Evolutionary conservation across 2,329 filamentous ascomycete genomes (phyloP).

Genomic region (Hypocrella siamensis): DNA sequence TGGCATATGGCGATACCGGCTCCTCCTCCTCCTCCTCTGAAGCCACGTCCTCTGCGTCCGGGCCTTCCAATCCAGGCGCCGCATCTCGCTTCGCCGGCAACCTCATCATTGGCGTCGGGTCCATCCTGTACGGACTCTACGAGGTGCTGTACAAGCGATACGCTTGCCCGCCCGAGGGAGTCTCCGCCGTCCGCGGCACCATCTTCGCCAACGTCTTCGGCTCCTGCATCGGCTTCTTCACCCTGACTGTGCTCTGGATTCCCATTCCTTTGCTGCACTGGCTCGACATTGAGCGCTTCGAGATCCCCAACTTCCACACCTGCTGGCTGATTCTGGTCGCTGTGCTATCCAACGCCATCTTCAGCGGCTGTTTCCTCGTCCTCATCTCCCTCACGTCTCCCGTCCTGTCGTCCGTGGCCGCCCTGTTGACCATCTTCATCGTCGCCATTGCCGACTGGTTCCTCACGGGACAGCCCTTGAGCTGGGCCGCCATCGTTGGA

Average conservation of each 20-base stretch:
- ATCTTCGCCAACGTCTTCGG: slow-evolving; percentile 92
- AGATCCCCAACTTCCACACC: slow-evolving; percentile 61
- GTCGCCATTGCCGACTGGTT: slow-evolving; percentile 87
- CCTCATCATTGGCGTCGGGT: slow-evolving; percentile 78
- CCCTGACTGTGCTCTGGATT: slow-evolving; percentile 77
- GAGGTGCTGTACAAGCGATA: slow-evolving; percentile 92
- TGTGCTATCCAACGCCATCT: slow-evolving; percentile 75
- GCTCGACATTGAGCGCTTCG: slow-evolving; percentile 66
- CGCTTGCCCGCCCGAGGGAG: slow-evolving; percentile 85
- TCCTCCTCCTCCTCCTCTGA: slow-evolving; percentile 24
- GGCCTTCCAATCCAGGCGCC: slow-evolving; percentile 15
- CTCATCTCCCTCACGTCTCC: slow-evolving; percentile 87
- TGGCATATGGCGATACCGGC: slow-evolving; percentile 74
- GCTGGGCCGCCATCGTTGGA: slow-evolving; percentile 61
- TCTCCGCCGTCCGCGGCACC: slow-evolving; percentile 72
- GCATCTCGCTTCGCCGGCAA: slow-evolving; percentile 68
- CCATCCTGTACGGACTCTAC: slow-evolving; percentile 88
- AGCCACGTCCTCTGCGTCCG: slow-evolving; percentile 12
- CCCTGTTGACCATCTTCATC: slow-evolving; percentile 89
- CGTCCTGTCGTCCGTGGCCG: slow-evolving; percentile 82
- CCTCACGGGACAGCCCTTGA: slow-evolving; percentile 62
- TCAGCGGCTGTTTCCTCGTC: slow-evolving; percentile 84
- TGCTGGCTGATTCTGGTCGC: slow-evolving; percentile 68
- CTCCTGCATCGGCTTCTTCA: slow-evolving; percentile 74
- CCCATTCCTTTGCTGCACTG: slow-evolving; percentile 74